These are phyloP conservation scores for Penicillium subrubescens DNA, from an alignment of 495 filamentous ascomycete species.

Conservation along the genomic window DNA sequence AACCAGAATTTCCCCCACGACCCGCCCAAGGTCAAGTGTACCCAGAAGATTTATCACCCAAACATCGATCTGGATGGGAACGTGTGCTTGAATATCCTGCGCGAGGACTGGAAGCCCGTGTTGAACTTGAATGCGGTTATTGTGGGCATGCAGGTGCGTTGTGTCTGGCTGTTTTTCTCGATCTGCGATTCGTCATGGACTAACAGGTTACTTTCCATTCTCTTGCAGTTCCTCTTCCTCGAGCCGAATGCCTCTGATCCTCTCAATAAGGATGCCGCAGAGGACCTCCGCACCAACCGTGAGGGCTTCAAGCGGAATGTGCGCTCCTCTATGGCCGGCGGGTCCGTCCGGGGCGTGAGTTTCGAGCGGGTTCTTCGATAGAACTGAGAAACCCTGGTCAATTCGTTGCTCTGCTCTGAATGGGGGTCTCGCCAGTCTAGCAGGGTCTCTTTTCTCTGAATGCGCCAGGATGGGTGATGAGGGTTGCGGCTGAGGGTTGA, in stretches of 20 bases:
- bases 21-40: conserved; percentile 96
- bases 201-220: conserved; percentile 1
- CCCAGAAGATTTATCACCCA: conserved; percentile 97
- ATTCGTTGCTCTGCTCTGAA: conserved; percentile 4
- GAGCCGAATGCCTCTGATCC: conserved; percentile 96
- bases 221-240: conserved; percentile 83
- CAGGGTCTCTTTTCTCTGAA: background rate
- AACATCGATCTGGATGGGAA: conserved; percentile 99
- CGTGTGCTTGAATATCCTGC: conserved; percentile 93
- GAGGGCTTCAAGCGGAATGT: conserved; percentile 94
- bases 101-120: conserved; percentile 99
- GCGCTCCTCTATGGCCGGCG: conserved; percentile 76
- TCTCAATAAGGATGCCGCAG: conserved; percentile 96
- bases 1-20: conserved; percentile 96
- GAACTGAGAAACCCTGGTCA: background rate
- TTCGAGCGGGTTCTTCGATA: conserved; percentile 74
- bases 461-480: conserved; percentile 22
- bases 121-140: conserved; percentile 96
- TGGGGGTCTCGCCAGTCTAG: background rate
- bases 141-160: conserved; percentile 80
- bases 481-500: background rate
- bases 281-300: conserved; percentile 80
- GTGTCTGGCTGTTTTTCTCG: too few species aligned
- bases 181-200: background rate
- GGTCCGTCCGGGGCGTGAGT: conserved; percentile 65